Evolutionary conservation across 2,329 filamentous ascomycete genomes (phyloP).

Genomic region (Hypoxylon sp.): DNA sequence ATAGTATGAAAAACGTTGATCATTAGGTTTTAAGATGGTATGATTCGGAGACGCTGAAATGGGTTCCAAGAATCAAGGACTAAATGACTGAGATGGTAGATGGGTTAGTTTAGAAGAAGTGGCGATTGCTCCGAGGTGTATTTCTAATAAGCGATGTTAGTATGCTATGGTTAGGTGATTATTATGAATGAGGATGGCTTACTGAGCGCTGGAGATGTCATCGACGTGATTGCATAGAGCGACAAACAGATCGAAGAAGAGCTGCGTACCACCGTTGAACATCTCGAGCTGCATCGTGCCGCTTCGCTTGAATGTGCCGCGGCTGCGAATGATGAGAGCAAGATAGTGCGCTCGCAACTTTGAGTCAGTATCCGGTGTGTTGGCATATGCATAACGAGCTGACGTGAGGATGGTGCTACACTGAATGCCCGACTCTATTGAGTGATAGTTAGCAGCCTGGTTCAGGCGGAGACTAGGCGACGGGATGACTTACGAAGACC

Average conservation of each 20-base stretch:
- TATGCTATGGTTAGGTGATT: conserved; percentile 10
- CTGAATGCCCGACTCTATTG: conserved; percentile 79
- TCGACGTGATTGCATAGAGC: conserved; percentile 92
- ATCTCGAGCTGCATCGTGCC: conserved; percentile 97
- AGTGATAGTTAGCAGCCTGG: conserved; percentile 29
- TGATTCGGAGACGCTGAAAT: conserved; percentile 23
- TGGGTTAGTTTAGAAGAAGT: conserved; percentile 50
- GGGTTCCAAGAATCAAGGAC: conserved; percentile 20
- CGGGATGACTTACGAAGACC: conserved; percentile 74
- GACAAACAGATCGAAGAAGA: conserved; percentile 96
- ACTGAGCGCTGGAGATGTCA: conserved; percentile 72
- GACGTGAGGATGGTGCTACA: conserved; percentile 88
- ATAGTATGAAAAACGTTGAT: conserved; percentile 47
- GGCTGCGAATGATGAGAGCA: conserved; percentile 89
- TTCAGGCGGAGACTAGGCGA: background rate
- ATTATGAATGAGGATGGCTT: conserved; percentile 53
- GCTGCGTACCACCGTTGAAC: conserved; percentile 83
- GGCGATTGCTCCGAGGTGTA: conserved; percentile 64
- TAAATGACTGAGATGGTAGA: conserved; percentile 20
- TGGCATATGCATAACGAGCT: conserved; percentile 89
- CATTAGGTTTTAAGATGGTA: conserved; percentile 47
- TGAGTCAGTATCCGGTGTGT: conserved; percentile 92
- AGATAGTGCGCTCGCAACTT: conserved; percentile 92
- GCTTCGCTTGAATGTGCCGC: conserved; percentile 91
- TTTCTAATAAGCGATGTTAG: conserved; percentile 52